Base-by-base conservation (phyloP, 1,284 basidiomycete species). In the Apiotrichum laibachii region DNA sequence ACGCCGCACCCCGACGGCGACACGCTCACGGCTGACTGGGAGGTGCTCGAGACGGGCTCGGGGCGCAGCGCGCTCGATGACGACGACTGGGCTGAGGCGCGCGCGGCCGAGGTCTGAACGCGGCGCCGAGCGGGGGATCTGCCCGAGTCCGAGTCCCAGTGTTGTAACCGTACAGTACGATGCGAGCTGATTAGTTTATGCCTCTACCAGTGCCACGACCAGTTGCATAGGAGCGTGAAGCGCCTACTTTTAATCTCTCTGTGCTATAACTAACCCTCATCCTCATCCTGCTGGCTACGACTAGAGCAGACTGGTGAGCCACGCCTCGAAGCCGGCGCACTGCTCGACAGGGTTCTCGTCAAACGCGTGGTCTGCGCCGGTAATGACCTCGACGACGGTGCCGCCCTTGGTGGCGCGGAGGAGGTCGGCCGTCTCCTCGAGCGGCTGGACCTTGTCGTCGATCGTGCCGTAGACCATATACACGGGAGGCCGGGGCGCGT, bases 361-460 rank as follows among this genome's bases (percentile, higher is more conserved):
- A 59, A 61, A 77, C 45, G 59, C 68, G 66, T 77, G 75, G 56
- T 72, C 72, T 0, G 57, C 68, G 11, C 72, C 70, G 48, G 66
- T 60, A 18, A 66, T 35, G n/a, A 58, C 64, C 57, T 74, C 71
- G 22, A 72, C 60, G 31, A 59, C 62, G 7, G 54, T 54, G n/a
- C 50, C 37, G 9, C 57, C 63, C 44, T 55, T 39, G n/a, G 53
- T 62, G 10, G 15, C 46, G 22, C 60, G 21, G 31, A 77, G 53
- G 9, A 63, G 51, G 40, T 62, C 60, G 16, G 71, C 39, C 6
- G 72, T 75, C 57, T 66, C 67, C 11, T 72, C 69, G 60, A 73
- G 67, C 33, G 71, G 72, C 66, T 77, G 71, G 7, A 77, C 64
- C 60, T 70, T 71, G 53, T 69, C 64, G 57, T 77, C 75, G 1